A percentile compares a stretch with the other conserved stretches of the same genome.
Evolutionary conservation across 306 rosid species (phyloP).

Genomic region (Sphenostylis stenocarpa): DNA sequence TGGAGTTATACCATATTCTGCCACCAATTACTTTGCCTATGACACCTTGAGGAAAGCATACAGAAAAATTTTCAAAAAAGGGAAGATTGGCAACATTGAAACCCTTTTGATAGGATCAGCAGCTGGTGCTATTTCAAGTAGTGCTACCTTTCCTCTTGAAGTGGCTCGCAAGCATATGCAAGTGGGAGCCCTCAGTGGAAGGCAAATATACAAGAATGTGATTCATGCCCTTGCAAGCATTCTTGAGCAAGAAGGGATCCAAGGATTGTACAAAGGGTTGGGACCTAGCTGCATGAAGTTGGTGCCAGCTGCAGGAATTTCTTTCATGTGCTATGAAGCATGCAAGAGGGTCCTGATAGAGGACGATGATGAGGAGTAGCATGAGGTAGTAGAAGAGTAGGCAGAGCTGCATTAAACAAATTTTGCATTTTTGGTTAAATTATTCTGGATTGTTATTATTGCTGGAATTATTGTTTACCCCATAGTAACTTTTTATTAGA

Average conservation of each 20-base stretch:
- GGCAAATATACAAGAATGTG: conserved; percentile 76
- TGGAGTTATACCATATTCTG: conserved; percentile 96
- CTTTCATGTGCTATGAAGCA: conserved; percentile 98
- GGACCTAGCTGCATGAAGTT: conserved; percentile 97
- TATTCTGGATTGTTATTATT: conserved; percentile 14
- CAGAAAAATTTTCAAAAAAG: conserved; percentile 71
- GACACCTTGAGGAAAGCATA: conserved; percentile 84
- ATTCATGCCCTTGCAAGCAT: conserved; percentile 84
- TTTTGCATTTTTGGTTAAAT: neutral
- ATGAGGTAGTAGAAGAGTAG: neutral
- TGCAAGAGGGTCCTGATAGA: conserved; percentile 87
- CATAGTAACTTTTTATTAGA: neutral
- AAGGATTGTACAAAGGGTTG: conserved; percentile 81
- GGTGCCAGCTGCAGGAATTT: conserved; percentile 95
- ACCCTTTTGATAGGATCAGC: conserved; percentile 92
- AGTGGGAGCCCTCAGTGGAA: conserved; percentile 93
- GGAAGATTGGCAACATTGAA: conserved; percentile 84
- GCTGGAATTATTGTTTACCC: neutral
- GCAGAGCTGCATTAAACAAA: neutral
- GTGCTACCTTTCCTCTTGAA: conserved; percentile 90
- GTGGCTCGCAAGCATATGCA: conserved; percentile 99
- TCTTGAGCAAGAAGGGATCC: conserved; percentile 74
- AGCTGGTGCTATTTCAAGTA: conserved; percentile 92
- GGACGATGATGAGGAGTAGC: conserved; percentile 55
- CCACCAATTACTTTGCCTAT: conserved; percentile 86